A percentile compares a stretch with the other conserved stretches of the same genome.
These are phyloP conservation scores for Diplodia corticola DNA, from an alignment of 2,329 filamentous ascomycete species.

Conservation along the genomic window DNA sequence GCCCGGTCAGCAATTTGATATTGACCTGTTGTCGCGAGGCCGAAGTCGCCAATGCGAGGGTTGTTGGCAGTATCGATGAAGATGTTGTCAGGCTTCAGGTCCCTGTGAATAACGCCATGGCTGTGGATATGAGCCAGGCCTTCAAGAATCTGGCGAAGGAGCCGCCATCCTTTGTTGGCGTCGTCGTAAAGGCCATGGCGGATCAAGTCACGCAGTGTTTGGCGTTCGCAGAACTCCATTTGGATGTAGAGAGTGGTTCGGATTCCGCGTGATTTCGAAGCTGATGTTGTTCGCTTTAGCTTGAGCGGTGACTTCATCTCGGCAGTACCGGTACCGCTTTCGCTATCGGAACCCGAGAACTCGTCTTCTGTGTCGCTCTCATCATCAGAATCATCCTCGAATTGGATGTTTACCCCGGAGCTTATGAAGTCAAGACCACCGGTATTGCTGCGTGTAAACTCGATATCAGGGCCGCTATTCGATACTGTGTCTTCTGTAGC, in stretches of 20 bases:
- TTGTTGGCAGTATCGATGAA: slow-evolving; percentile 91
- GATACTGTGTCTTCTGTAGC: slow-evolving; percentile 34
- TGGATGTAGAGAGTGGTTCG: slow-evolving; percentile 89
- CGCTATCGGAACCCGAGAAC: slow-evolving; percentile 46
- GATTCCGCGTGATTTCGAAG: slow-evolving; percentile 51
- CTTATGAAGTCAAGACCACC: slow-evolving; percentile 88
- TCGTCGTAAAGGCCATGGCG: slow-evolving; percentile 72
- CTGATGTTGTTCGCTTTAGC: slow-evolving; percentile 45
- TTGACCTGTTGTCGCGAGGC: slow-evolving; percentile 86
- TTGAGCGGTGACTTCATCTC: slow-evolving; percentile 38
- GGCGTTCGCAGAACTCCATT: slow-evolving; percentile 97
- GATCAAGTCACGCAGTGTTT: slow-evolving; percentile 87
- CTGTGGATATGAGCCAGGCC: slow-evolving; percentile 87
- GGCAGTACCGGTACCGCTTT: slow-evolving; percentile 41
- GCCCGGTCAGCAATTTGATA: slow-evolving; percentile 62
- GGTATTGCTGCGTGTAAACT: slow-evolving; percentile 67
- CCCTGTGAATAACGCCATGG: slow-evolving; percentile 89
- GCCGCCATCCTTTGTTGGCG: slow-evolving; percentile 77
- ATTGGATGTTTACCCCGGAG: slow-evolving; percentile 77
- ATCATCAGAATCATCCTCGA: slow-evolving; percentile 59
- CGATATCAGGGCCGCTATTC: slow-evolving; percentile 39
- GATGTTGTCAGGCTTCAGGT: slow-evolving; percentile 95
- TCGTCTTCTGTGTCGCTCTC: slow-evolving; percentile 40
- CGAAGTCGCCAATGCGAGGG: slow-evolving; percentile 96
- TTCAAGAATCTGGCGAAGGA: slow-evolving; percentile 89